Conservation (phyloP, 257 asterid genomes). For the Solanum acaule region DNA sequence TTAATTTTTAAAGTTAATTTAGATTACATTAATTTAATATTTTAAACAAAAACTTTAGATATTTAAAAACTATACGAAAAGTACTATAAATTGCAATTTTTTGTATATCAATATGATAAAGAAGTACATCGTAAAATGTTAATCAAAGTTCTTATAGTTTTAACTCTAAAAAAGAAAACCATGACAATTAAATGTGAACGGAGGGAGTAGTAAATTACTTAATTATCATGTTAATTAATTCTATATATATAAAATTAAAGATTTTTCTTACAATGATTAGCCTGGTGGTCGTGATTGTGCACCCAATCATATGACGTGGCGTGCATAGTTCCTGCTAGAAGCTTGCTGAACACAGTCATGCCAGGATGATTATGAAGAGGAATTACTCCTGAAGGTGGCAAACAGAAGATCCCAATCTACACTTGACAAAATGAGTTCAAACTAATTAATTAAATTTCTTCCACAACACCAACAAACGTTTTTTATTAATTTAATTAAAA, state of each 20-base stretch:
- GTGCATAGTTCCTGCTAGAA: conserved; percentile 18
- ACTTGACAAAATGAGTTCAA: background rate
- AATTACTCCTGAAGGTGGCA: conserved; percentile 25
- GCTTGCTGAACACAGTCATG: conserved; percentile 32
- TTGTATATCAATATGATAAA: background rate
- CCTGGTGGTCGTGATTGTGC: background rate
- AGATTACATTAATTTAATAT: too few relatives aligned
- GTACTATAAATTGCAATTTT: background rate
- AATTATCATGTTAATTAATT: background rate
- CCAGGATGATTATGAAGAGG: conserved; percentile 37
- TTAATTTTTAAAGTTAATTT: too few relatives aligned
- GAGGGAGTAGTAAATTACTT: background rate
- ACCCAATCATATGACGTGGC: conserved; percentile 32
- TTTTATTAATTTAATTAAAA: too few relatives aligned
- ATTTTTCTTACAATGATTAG: background rate
- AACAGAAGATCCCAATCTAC: conserved; percentile 25
- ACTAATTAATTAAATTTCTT: background rate
- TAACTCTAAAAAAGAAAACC: background rate
- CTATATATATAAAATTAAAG: background rate
- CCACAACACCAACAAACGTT: background rate
- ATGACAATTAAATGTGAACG: background rate
- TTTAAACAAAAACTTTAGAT: background rate
- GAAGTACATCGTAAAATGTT: too few relatives aligned
- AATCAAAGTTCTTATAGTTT: too few relatives aligned
- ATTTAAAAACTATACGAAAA: too few relatives aligned